A percentile compares a stretch with the other conserved stretches of the same genome.
Evolutionary conservation across 23 red algal species (phyloP).

Genomic region (Gracilariopsis chorda): DNA sequence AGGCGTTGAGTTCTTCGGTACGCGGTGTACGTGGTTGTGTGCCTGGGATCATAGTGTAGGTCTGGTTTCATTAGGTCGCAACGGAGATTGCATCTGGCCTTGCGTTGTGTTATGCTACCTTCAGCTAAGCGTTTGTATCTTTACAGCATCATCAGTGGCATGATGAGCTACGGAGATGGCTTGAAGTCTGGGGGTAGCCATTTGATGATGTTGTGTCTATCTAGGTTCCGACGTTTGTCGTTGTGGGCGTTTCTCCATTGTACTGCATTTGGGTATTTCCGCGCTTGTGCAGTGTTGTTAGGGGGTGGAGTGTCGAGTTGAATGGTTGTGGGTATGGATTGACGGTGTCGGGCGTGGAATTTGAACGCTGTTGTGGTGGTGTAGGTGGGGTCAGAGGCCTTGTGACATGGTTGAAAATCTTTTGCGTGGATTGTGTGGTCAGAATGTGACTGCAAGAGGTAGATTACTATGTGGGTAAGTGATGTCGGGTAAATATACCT

Average conservation of each 20-base stretch:
- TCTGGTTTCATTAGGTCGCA: conserved; percentile 27
- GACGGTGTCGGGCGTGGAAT: neutral
- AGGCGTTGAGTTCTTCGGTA: neutral
- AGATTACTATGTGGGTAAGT: neutral
- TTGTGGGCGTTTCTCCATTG: neutral
- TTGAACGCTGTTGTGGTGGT: neutral
- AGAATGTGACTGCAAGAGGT: neutral
- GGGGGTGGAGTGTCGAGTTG: neutral
- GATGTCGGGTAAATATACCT: neutral
- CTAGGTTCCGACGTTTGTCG: neutral
- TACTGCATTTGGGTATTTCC: neutral
- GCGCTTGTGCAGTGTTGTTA: neutral
- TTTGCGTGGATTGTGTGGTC: neutral
- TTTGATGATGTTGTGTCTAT: neutral
- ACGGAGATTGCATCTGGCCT: conserved; percentile 7
- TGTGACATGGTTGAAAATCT: neutral
- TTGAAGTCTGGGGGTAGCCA: neutral
- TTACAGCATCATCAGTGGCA: neutral
- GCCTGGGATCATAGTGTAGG: conserved; percentile 1
- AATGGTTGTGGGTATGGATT: neutral
- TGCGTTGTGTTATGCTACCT: neutral
- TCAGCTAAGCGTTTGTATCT: neutral
- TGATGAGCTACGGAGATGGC: neutral
- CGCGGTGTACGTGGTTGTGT: neutral
- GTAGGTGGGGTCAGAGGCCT: neutral